Base-by-base conservation (phyloP, 2,329 filamentous ascomycete genomes). In the Arthroderma uncinatum region DNA sequence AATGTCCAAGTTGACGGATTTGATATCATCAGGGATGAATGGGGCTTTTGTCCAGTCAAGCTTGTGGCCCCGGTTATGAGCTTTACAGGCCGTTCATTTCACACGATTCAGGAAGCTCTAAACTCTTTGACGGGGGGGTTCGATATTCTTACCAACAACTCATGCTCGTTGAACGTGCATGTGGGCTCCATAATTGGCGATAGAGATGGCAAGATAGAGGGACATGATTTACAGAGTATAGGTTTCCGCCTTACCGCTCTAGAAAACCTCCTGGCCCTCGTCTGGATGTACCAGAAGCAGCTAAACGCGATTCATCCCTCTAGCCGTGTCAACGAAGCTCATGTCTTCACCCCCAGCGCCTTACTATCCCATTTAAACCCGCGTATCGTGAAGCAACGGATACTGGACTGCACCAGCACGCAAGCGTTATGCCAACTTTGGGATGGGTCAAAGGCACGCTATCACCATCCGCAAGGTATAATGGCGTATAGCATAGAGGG, bases 271-370 rank as follows among this genome's bases (percentile, higher is more conserved):
- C 10, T 66, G n/a, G 60, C 63, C 10, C 47, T 66, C 25, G 58
- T 59, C 19, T 60, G 62, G 21, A 62, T 64, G 10, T 65, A 62
- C 55, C 64, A 69, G 57, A 52, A 47, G 3, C 60, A 59, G 6
- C 61, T 67, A 25, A 65, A 68, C 54, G 52, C 48, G 5, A 23
- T 70, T 10, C 66, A 68, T 42, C 57, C 65, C n/a, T n/a, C n/a
- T n/a, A 14, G 23, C 14, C 62, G 64, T 12, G 25, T 61, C 25
- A 21, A 9, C 9, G 36, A 39, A 10, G 10, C 42, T 12, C 19
- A 33, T 28, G 59, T 58, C 36, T 14, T 55, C 10, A 47, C 53
- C 0, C 59, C 60, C 14, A 56, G 36, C 21, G 34, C 39, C 30
- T 34, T 58, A 9, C 54, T 58, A n/a, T 56, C 50, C 25, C 30